Base-by-base conservation (phyloP, 1,284 basidiomycete genomes). In the Marasmius oreades region DNA sequence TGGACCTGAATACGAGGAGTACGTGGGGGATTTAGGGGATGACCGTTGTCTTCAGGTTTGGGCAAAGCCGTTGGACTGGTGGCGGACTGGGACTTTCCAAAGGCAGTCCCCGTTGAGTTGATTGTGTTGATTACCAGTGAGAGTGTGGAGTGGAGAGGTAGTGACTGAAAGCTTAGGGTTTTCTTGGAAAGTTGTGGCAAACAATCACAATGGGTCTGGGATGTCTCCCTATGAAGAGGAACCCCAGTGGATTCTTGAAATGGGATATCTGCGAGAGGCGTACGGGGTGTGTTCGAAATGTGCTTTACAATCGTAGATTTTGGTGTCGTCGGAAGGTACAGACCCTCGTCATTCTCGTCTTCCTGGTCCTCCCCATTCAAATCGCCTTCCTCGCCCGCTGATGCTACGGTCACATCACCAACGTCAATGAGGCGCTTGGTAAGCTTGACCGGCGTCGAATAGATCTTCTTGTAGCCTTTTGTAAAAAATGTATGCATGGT, bases 381-480 rank as follows among this genome's bases (percentile, higher is more conserved):
- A 16, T 68, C 64, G 7, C 67, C 37, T n/a, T 72, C 67, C 6
- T 70, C 69, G 10, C 63, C 63, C 37, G 63, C 61, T 10, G 65
- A 63, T 24, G 68, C 60, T 23, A 77, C 61, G 7, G 75, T 76
- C 34, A 75, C 67, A 59, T 84, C 81, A n/a, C 80, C 82, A 51
- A 85, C 67, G 65, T 87, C 85, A 48, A 87, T 73, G 39, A 87
- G 76, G 28, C 78, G 77, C 48, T 76, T 79, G 39, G 70, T 77
- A 39, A 78, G 74, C 8, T 72, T 71, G 14, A 70, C 71, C 22
- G 71, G 69, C 24, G 67, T 67, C 6, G 65, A 57, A 23, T 67
- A 63, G 48, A 69, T 65, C 42, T 59, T 61, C 47, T 71, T 75
- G 55, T 70, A 70, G 4, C 74, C 69, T 23, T 75, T 73, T 59